Evolutionary conservation across 805 yeast genomes (phyloP).

Genomic region (Sugiyamaella valdiviana): DNA sequence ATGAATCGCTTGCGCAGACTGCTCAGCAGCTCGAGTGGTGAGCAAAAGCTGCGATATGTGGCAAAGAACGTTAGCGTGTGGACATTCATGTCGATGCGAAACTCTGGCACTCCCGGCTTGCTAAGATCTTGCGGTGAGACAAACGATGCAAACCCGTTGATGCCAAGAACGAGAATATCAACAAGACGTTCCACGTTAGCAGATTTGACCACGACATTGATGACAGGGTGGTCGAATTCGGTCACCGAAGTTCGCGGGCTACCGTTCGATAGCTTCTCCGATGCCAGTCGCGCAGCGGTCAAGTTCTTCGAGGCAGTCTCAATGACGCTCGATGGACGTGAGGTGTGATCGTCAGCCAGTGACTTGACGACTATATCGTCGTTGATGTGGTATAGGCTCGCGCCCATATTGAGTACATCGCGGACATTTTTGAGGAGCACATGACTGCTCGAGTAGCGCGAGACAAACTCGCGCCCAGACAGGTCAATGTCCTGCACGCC

Average conservation of each 20-base stretch:
- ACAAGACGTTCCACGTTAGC: slow-evolving; percentile 71
- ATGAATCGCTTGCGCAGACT: slow-evolving; percentile 49
- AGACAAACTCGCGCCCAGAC: slow-evolving; percentile 32
- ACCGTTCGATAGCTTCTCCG: slow-evolving; percentile 17
- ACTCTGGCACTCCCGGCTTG: slow-evolving; percentile 17
- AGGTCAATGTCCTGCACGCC: slow-evolving; percentile 44
- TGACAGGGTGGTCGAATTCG: slow-evolving; percentile 7
- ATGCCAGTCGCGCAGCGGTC: slow-evolving; percentile 32
- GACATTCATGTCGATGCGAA: slow-evolving; percentile 57
- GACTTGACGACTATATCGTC: slow-evolving; percentile 58
- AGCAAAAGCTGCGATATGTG: slow-evolving; percentile 59
- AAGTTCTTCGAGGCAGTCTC: slow-evolving; percentile 43
- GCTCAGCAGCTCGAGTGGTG: slow-evolving; percentile 48
- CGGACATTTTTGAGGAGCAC: slow-evolving; percentile 49
- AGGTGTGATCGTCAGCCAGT: slow-evolving; percentile 31
- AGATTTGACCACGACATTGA: slow-evolving; percentile 51
- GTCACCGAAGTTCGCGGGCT: slow-evolving; percentile 7
- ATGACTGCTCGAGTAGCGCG: slow-evolving; percentile 35
- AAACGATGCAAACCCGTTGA: slow-evolving; percentile 46
- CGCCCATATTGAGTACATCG: slow-evolving; percentile 58
- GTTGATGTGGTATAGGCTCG: slow-evolving; percentile 49
- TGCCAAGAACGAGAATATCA: slow-evolving; percentile 72
- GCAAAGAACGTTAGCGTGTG: slow-evolving; percentile 65
- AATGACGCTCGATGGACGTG: slow-evolving; percentile 43
- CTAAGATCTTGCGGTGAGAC: slow-evolving; percentile 20